Conservation (phyloP, 352 stramenopile genomes). For the Pythium angustatum region DNA sequence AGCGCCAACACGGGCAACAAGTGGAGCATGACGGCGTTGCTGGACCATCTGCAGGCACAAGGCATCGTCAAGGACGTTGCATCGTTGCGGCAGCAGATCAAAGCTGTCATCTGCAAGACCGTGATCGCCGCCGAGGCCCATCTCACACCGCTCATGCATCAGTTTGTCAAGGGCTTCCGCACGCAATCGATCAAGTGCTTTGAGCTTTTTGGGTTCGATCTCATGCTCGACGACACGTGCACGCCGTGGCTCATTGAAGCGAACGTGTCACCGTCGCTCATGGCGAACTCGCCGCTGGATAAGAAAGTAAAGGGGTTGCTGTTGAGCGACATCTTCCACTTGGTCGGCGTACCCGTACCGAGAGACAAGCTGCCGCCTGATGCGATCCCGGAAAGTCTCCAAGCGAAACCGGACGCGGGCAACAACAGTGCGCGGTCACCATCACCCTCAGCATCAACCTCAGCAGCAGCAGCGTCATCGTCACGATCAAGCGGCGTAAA, state of each 20-base stretch:
- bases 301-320: constrained; percentile 75
- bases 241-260: constrained; percentile 74
- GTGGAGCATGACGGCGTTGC: constrained; percentile 61
- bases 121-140: constrained; percentile 71
- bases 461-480: not conserved
- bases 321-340: constrained; percentile 77
- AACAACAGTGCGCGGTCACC: too few relatives aligned
- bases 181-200: constrained; percentile 44
- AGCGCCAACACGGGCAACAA: constrained; percentile 60
- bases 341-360: constrained; percentile 64
- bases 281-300: constrained; percentile 73
- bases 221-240: constrained; percentile 65
- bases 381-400: constrained; percentile 28
- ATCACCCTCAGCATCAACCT: too few relatives aligned
- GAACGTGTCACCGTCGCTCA: constrained; percentile 80
- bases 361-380: constrained; percentile 33
- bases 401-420: too few relatives aligned
- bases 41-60: constrained; percentile 40
- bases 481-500: constrained; percentile 29
- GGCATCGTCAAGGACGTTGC: constrained; percentile 39
- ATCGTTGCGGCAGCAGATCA: constrained; percentile 41
- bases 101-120: constrained; percentile 65
- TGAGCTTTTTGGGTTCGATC: constrained; percentile 77
- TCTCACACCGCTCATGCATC: constrained; percentile 55
- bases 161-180: constrained; percentile 49